Evolutionary conservation across 1,284 basidiomycete species (phyloP).

Genomic region (Coriolopsis trogii): DNA sequence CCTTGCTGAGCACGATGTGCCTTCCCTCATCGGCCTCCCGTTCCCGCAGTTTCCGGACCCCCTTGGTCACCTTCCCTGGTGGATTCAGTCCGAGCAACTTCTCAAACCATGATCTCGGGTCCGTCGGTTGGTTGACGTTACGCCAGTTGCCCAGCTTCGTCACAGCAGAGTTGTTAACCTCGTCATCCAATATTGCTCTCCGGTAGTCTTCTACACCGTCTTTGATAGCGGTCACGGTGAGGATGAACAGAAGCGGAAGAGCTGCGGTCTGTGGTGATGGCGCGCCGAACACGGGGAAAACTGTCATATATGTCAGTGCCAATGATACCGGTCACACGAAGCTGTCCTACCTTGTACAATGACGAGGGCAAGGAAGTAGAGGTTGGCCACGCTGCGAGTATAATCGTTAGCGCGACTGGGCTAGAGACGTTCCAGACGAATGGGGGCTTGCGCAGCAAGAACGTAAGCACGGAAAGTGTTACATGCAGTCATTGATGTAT

Average conservation of each 20-base stretch:
- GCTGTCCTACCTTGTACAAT: conserved; percentile 70
- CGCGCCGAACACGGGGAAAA: conserved; percentile 91
- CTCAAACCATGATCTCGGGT: conserved; percentile 78
- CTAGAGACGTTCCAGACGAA: too few species aligned
- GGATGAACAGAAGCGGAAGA: conserved; percentile 87
- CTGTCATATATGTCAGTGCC: conserved; percentile 39
- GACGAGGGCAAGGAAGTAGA: conserved; percentile 89
- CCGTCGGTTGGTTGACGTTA: conserved; percentile 87
- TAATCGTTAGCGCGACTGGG: background rate
- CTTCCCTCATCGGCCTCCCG: conserved; percentile 74
- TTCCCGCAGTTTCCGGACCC: conserved; percentile 85
- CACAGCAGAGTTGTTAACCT: conserved; percentile 89
- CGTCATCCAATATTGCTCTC: conserved; percentile 83
- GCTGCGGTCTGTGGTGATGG: conserved; percentile 84
- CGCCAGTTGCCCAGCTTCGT: conserved; percentile 87
- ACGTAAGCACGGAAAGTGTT: too few species aligned
- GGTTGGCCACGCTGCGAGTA: conserved; percentile 76
- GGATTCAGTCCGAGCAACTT: conserved; percentile 67
- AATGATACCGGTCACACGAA: background rate
- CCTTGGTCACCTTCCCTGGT: conserved; percentile 80
- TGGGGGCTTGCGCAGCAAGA: too few species aligned
- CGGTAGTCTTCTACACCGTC: conserved; percentile 96
- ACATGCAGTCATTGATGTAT: too few species aligned
- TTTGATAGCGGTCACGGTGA: conserved; percentile 90
- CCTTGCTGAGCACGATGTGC: conserved; percentile 65